A percentile compares a stretch with the other conserved stretches of the same genome.
phyloP scores from a whole-genome alignment of 176 grass and related monocot genomes.

The Aegilops sharonensis region DNA sequence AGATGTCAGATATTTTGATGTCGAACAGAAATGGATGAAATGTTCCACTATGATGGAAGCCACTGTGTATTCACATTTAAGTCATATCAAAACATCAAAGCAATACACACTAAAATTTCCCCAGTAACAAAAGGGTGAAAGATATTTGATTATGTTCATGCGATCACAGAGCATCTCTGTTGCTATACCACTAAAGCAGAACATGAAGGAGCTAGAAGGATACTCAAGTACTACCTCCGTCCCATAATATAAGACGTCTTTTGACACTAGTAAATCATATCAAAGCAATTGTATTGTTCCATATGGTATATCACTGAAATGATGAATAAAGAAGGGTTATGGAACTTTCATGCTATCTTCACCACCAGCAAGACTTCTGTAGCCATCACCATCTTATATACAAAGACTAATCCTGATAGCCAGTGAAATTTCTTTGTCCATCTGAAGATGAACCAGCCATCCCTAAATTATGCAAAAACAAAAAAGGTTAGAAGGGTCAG shows the following conservation, averaged over 20 bases:
- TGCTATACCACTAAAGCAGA: slow-evolving; percentile 12
- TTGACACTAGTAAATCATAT: not conserved
- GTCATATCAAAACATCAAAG: slow-evolving; percentile 7
- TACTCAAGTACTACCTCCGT: not conserved
- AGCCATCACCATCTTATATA: slow-evolving; percentile 24
- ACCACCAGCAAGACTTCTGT: not conserved
- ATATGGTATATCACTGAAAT: slow-evolving; percentile 10
- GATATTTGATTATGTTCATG: slow-evolving; percentile 15
- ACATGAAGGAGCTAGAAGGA: slow-evolving; percentile 7
- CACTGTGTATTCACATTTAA: slow-evolving; percentile 13
- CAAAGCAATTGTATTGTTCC: not conserved
- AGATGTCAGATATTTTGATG: not conserved
- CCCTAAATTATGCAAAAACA: slow-evolving; percentile 21
- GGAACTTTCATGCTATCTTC: slow-evolving; percentile 19
- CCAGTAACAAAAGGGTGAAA: slow-evolving; percentile 4
- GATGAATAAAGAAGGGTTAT: slow-evolving; percentile 14
- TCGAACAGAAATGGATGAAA: not conserved
- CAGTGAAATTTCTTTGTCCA: slow-evolving; percentile 29
- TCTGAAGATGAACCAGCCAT: slow-evolving; percentile 29
- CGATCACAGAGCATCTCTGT: slow-evolving; percentile 16
- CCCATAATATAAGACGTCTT: too few relatives aligned
- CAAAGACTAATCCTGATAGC: slow-evolving; percentile 19
- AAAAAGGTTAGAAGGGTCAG: not conserved
- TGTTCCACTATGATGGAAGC: not conserved
- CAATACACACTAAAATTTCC: not conserved